phyloP scores from a whole-genome alignment of 495 filamentous ascomycete species.

The Lineolata rhizophorae region DNA sequence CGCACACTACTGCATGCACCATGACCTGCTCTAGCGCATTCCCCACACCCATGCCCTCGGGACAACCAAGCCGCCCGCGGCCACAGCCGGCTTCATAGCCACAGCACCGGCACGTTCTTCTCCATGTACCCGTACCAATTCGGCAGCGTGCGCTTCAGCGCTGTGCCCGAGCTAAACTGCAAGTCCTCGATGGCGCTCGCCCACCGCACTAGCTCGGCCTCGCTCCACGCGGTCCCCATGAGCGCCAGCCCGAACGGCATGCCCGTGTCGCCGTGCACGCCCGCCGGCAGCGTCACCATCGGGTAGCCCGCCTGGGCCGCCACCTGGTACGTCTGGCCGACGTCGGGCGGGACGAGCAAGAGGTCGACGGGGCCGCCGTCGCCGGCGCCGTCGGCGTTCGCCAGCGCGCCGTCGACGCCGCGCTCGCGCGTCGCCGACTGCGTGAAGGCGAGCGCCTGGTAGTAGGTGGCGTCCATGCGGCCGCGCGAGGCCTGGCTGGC shows the following conservation, averaged over 20 bases:
- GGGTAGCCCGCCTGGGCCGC: constrained; percentile 43
- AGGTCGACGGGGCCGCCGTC: constrained; percentile 28
- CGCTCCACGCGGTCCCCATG: constrained; percentile 42
- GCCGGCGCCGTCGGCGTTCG: constrained; percentile 14
- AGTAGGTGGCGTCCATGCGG: constrained; percentile 42
- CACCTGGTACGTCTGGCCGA: constrained; percentile 34
- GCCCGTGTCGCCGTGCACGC: constrained; percentile 26
- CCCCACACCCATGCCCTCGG: too few relatives aligned
- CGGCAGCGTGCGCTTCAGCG: constrained; percentile 25
- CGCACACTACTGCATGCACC: too few relatives aligned
- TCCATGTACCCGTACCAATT: constrained; percentile 28
- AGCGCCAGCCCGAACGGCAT: constrained; percentile 53
- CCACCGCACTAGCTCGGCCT: constrained; percentile 36
- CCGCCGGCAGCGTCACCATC: constrained; percentile 44
- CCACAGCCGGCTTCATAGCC: too few relatives aligned
- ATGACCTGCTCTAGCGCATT: too few relatives aligned
- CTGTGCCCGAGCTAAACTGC: constrained; percentile 18
- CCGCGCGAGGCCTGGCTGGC: constrained; percentile 36
- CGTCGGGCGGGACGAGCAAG: constrained; percentile 43
- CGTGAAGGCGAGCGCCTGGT: constrained; percentile 36
- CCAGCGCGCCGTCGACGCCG: constrained; percentile 45
- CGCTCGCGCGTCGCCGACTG: constrained; percentile 34
- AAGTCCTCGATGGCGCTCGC: constrained; percentile 51
- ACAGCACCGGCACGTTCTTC: constrained; percentile 26
- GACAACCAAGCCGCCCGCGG: too few relatives aligned